Evolutionary conservation across 768 basidiomycete genomes (phyloP).

Genomic region (Pulveroboletus sp.): DNA sequence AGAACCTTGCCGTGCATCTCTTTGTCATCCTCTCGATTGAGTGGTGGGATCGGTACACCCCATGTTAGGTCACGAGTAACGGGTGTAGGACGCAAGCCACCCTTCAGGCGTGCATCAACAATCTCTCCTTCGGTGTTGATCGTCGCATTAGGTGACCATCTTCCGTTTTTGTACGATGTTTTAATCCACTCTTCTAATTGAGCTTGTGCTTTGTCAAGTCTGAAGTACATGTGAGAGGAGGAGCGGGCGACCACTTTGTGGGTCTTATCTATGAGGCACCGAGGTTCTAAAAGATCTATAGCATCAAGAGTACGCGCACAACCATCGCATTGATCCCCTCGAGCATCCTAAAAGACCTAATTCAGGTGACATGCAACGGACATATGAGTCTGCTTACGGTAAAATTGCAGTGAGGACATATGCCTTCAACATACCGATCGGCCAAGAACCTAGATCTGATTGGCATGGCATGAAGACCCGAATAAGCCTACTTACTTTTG

Average conservation of each 20-base stretch:
- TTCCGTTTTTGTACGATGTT: conserved; percentile 69
- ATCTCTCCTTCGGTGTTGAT: conserved; percentile 86
- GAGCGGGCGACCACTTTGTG: conserved; percentile 72
- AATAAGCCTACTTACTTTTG: conserved; percentile 50
- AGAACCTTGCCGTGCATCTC: conserved; percentile 94
- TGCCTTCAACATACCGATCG: conserved; percentile 97
- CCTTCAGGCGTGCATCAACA: conserved; percentile 82
- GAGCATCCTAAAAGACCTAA: conserved; percentile 63
- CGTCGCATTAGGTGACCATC: conserved; percentile 91
- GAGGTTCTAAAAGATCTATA: conserved; percentile 89
- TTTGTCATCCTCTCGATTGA: conserved; percentile 65
- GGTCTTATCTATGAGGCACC: conserved; percentile 80
- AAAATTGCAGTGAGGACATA: conserved; percentile 87
- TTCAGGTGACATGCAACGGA: background rate
- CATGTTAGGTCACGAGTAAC: conserved; percentile 92
- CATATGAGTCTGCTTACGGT: conserved; percentile 45
- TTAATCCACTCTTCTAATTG: conserved; percentile 86
- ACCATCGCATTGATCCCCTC: conserved; percentile 96
- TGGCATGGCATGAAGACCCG: conserved; percentile 1
- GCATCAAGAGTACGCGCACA: conserved; percentile 92
- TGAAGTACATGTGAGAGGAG: conserved; percentile 90
- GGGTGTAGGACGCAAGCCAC: conserved; percentile 82
- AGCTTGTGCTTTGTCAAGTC: conserved; percentile 78
- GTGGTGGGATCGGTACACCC: conserved; percentile 89
- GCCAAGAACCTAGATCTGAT: conserved; percentile 70